Conservation (phyloP, 805 yeast species). For the Pichia cabralensis region DNA sequence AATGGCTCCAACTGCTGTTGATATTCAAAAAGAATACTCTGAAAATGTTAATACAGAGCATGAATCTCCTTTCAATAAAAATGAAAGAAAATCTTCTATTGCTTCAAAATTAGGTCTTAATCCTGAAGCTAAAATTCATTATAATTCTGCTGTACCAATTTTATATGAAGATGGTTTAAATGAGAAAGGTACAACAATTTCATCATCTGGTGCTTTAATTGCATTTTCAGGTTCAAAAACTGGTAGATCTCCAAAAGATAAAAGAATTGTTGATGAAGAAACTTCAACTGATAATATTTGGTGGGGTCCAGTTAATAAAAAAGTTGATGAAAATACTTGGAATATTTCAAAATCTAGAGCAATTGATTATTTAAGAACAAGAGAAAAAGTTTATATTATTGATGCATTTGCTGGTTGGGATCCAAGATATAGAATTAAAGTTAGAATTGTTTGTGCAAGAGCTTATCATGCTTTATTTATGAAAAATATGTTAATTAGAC, state of each 20-base stretch:
- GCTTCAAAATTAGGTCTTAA: conserved; percentile 36
- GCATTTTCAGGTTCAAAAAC: conserved; percentile 95
- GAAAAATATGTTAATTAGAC: conserved; percentile 97
- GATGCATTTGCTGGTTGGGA: conserved; percentile 99
- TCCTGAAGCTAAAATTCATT: conserved; percentile 61
- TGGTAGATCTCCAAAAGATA: conserved; percentile 97
- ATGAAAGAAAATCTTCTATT: conserved; percentile 22
- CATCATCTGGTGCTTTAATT: conserved; percentile 88
- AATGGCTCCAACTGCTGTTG: conserved; percentile 34
- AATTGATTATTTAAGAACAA: conserved; percentile 89
- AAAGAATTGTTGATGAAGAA: conserved; percentile 93
- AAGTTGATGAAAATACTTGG: conserved; percentile 92
- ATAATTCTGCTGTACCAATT: conserved; percentile 88
- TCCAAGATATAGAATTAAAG: conserved; percentile 92
- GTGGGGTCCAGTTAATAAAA: conserved; percentile 99
- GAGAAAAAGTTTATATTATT: conserved; percentile 86
- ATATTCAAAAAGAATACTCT: conserved; percentile 24
- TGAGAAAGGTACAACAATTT: conserved; percentile 85
- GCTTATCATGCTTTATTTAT: conserved; percentile 97
- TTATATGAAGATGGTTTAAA: conserved; percentile 89
- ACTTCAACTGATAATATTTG: conserved; percentile 77
- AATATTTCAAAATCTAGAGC: conserved; percentile 93
- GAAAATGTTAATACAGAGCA: conserved; percentile 17
- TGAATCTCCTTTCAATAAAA: conserved; percentile 16
- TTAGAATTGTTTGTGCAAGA: conserved; percentile 92